Conservation (phyloP, 148 eudicot genomes). For the Vaccinium corymbosum region DNA sequence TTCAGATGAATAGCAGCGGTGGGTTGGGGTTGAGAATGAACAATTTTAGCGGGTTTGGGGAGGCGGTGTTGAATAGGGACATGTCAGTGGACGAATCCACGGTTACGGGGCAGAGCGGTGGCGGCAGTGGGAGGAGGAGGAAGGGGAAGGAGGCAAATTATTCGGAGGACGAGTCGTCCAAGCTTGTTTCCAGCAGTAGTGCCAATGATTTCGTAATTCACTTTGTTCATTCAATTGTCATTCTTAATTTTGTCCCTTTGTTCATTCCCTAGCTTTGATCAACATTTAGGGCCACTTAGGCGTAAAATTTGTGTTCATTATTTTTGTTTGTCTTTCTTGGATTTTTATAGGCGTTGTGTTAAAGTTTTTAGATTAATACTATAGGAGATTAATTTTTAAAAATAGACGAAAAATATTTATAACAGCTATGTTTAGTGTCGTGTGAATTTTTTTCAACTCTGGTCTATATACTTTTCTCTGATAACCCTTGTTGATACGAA, state of each 20-base stretch:
- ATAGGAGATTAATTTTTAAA: not conserved
- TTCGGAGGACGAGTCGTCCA: slow-evolving; percentile 54
- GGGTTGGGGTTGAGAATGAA: slow-evolving; percentile 60
- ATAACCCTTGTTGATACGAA: not conserved
- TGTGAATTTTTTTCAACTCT: too few species aligned
- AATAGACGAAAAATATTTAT: not conserved
- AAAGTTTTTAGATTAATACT: not conserved
- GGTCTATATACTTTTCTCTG: not conserved
- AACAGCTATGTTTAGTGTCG: not conserved
- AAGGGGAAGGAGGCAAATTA: slow-evolving; percentile 43
- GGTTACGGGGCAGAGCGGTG: slow-evolving; percentile 67
- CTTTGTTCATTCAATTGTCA: not conserved
- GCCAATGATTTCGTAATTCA: slow-evolving; percentile 55
- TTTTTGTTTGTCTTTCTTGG: not conserved
- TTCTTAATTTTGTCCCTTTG: not conserved
- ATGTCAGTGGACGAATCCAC: slow-evolving; percentile 68
- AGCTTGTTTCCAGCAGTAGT: slow-evolving; percentile 51
- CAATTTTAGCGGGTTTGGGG: slow-evolving; percentile 35
- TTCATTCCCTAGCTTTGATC: not conserved
- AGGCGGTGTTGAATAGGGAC: slow-evolving; percentile 25
- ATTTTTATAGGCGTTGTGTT: not conserved
- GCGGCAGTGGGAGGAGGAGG: slow-evolving; percentile 42
- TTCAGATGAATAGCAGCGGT: slow-evolving; percentile 21
- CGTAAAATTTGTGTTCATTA: not conserved
- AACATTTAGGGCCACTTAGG: not conserved